Conservation (phyloP, 2,329 filamentous ascomycete species). For the Rutstroemia sp. region DNA sequence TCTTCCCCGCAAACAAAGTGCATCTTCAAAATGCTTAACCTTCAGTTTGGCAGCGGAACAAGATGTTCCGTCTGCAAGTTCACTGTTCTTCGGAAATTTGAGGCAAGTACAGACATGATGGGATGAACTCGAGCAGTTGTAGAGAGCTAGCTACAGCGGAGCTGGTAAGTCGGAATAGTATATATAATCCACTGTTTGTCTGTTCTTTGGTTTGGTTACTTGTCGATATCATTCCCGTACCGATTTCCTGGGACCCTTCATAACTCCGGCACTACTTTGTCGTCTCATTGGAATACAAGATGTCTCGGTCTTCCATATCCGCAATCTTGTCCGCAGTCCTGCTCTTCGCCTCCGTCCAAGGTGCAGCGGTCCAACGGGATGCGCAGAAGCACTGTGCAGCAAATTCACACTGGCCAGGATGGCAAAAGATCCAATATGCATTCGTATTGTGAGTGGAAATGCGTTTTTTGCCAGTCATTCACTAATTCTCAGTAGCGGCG, state of each 20-base stretch:
- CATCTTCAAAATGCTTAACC: neutral
- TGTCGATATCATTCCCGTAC: too few species aligned
- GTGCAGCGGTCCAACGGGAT: neutral
- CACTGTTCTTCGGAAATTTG: neutral
- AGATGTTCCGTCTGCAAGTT: constrained; percentile 25
- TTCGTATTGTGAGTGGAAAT: constrained; percentile 36
- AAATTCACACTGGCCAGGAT: constrained; percentile 31
- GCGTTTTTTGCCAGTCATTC: neutral
- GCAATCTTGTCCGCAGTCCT: neutral
- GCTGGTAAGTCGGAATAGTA: neutral
- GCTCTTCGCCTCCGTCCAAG: neutral
- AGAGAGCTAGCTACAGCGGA: neutral
- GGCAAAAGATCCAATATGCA: constrained; percentile 33
- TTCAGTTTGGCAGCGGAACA: constrained; percentile 1
- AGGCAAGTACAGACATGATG: neutral
- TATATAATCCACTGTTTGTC: neutral
- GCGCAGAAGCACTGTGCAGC: constrained; percentile 17
- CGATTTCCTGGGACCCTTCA: neutral
- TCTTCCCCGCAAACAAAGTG: constrained; percentile 3
- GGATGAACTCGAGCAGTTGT: neutral
- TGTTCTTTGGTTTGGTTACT: neutral
- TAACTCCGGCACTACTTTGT: neutral
- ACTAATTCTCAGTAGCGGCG: constrained; percentile 27
- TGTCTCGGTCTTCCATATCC: neutral
- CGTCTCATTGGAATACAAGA: neutral